Percentiles rank a stretch among this genome's conserved stretches.
Evolutionary conservation across 164 flowering plant genomes (phyloP).

Genomic region (Litsea cubeba): DNA sequence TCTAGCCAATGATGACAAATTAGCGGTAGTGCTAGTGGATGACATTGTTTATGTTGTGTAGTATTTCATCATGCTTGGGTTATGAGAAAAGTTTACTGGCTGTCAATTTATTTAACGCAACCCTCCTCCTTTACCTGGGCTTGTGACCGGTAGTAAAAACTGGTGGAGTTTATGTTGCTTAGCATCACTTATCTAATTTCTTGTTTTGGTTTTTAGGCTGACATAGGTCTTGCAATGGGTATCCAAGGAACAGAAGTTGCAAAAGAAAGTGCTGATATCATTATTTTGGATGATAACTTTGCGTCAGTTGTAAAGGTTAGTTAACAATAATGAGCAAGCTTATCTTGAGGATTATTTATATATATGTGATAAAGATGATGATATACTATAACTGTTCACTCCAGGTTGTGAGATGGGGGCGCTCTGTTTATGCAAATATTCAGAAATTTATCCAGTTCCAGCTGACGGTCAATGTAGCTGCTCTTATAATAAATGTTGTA

Average conservation of each 20-base stretch:
- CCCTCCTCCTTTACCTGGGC: no score
- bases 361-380: not conserved
- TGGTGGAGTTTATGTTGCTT: no score
- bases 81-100: no score
- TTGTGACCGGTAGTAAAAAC: no score
- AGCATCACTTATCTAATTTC: not conserved
- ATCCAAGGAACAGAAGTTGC: slow-evolving; percentile 97
- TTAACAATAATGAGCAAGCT: not conserved
- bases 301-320: slow-evolving; percentile 90
- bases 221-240: slow-evolving; percentile 98
- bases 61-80: not conserved
- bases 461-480: slow-evolving; percentile 94
- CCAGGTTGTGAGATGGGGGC: slow-evolving; percentile 97
- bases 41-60: not conserved
- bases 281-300: slow-evolving; percentile 93
- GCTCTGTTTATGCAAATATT: slow-evolving; percentile 94
- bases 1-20: no score
- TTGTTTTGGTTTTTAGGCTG: slow-evolving; percentile 52
- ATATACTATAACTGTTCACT: slow-evolving; percentile 3
- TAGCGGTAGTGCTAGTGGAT: no score
- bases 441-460: slow-evolving; percentile 97
- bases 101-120: no score
- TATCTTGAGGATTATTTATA: not conserved
- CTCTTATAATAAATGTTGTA: slow-evolving; percentile 83
- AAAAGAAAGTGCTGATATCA: slow-evolving; percentile 93